Percentiles rank a stretch among this genome's conserved stretches.
These are phyloP conservation scores for Nemania serpens DNA, from an alignment of 2,329 filamentous ascomycete species.

Conservation along the genomic window DNA sequence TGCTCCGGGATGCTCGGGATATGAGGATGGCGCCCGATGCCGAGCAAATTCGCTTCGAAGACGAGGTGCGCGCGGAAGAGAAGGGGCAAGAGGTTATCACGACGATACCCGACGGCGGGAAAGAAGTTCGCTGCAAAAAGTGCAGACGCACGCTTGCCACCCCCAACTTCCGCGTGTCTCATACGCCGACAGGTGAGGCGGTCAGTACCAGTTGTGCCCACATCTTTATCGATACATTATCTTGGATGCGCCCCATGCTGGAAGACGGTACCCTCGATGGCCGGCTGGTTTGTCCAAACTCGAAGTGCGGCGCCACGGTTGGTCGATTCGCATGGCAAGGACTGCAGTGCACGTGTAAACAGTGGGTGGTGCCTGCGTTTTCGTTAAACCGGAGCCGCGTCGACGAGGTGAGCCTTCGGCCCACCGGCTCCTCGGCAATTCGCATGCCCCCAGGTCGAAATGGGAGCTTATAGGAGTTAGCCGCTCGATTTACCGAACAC, in stretches of 20 bases:
- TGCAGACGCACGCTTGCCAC: constrained; percentile 72
- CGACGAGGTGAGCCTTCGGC: constrained; percentile 63
- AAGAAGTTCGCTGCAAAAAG: constrained; percentile 84
- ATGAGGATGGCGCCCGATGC: constrained; percentile 78
- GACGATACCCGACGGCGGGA: constrained; percentile 44
- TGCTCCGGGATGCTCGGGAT: constrained; percentile 63
- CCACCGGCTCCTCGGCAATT: constrained; percentile 50
- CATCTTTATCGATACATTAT: constrained; percentile 87
- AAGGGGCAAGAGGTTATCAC: constrained; percentile 46
- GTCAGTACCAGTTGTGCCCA: constrained; percentile 68
- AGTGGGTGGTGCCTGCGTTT: constrained; percentile 91
- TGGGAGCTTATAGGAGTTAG: constrained; percentile 44
- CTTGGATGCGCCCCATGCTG: constrained; percentile 90
- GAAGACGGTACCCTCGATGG: constrained; percentile 83
- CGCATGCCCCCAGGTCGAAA: constrained; percentile 57
- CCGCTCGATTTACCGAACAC: neutral
- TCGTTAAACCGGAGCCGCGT: constrained; percentile 81
- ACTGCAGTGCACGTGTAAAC: constrained; percentile 86
- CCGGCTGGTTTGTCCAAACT: constrained; percentile 79
- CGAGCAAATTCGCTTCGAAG: constrained; percentile 79
- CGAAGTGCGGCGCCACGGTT: constrained; percentile 78
- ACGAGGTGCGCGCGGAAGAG: constrained; percentile 53
- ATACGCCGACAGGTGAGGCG: constrained; percentile 48
- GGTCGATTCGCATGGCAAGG: constrained; percentile 97
- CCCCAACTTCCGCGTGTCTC: constrained; percentile 66